Base-by-base conservation (phyloP, 805 yeast genomes). In the Saccharomycopsis sp. region DNA sequence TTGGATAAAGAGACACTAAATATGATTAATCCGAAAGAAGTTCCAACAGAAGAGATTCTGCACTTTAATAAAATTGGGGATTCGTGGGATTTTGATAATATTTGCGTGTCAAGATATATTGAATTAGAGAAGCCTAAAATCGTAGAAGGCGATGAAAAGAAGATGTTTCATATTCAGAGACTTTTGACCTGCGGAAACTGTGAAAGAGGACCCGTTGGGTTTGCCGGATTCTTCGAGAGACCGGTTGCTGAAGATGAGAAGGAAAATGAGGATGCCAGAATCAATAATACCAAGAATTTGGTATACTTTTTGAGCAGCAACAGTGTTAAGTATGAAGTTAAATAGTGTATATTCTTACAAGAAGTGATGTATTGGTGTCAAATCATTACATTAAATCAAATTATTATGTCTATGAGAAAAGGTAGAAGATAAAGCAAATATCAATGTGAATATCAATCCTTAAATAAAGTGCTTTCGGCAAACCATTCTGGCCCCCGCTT, bases 11-110 rank as follows among this genome's bases (percentile, higher is more conserved):
- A 52, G 9, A 47, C 24, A 17, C 38, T 60, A 5, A 53, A 57
- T 29, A 38, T 60, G 3, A 34, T 49, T 8, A 58, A 56, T 8
- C 29, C 54, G 8, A 53, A 34, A 49, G 24, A 58, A 44, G 47
- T 20, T 20, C 15, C 34, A 42, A 25, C 47, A 53, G 14, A 20
- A 17, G 47, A 35, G 47, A 22, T 17, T 23, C 14, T 29, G 23
- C 29, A 59, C 5, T 84, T 82, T 65, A 73, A 76, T 50, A 65
- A 72, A 29, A 72, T 85, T 1, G 65, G 71, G 1, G 89, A 86
- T 65, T 82, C 84, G 56, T 87, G 94, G 94, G 87, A 82, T 62
- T 87, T 87, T 64, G 92, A 87, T 62, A 87, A 87, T 65, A 80
- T 87, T 52, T 92, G 90, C 1, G 93, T 87, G 1, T 85, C 91